Base-by-base conservation (phyloP, 2,329 filamentous ascomycete genomes). In the Geosmithia morbida region DNA sequence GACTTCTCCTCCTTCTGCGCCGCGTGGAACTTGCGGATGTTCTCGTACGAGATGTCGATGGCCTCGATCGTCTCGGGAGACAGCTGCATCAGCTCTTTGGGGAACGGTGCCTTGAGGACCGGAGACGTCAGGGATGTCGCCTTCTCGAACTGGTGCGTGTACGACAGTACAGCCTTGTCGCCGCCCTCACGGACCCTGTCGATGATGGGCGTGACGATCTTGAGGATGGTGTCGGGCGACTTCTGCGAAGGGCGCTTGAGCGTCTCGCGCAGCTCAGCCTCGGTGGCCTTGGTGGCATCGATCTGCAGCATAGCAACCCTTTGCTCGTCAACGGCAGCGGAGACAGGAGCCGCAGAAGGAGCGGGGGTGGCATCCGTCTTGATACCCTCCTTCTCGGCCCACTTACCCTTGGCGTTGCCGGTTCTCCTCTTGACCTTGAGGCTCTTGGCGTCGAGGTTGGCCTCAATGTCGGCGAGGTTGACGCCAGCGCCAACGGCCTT, bases 101-200 rank as follows among this genome's bases (percentile, higher is more conserved):
- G 82, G 70, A 95, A 98, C 0, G 92, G 92, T 1, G 92, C 90
- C 58, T 81, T 84, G 52, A 98, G 72, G 14, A 98, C 88, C 0
- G 90, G 87, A 1, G 88, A 90, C 14, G 79, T 92, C 50, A 98
- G 71, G 2, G 86, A 90, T 1, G 87, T 94, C 1, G 90, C 92
- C 68, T 90, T 95, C 61, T 98, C 92, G 56, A 98, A 98, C 64
- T 94, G 95, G 75, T 96, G 89, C 1, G 92, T 97, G 65, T 95
- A 97, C 46, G 85, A 83, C 43, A 98, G 75, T 20, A 98, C 74
- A 2, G 87, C 89, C 57, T 83, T 83, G 65, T 98, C 92, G 47
- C 92, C 92, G 33, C 85, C 79, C 42, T 78, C 74, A 48, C 82
- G 85, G 48, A 98, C 84, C 44, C 89, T 85, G 49, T 90, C 80